Evolutionary conservation across 2,329 filamentous ascomycete genomes (phyloP), one percentile per base, ranked within the genome.

Genomic region (Fusarium musae): DNA sequence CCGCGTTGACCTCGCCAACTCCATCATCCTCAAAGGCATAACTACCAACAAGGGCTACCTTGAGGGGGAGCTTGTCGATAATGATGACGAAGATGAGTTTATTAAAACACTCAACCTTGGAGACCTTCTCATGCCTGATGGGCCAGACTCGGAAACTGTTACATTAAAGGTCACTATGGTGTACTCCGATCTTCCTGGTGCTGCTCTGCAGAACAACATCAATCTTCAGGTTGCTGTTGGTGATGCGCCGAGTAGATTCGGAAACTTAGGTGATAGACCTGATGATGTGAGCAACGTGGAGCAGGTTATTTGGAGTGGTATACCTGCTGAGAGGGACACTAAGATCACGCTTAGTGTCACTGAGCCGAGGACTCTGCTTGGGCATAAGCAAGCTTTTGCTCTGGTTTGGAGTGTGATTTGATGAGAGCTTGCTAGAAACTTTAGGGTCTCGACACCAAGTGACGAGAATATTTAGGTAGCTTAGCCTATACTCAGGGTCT

Each of bases 401-500:
- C 21, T 56, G 0, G 37, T 56, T 6, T 56, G 37, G 37, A 43
- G 52, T 42, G 37, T 56, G 8, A n/a, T 28, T 17, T 40, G 8
- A 54, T 30, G 5, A 17, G 21, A 50, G 11, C 16, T 50, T 23
- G 1, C 13, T 3, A 1, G 19, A 47, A 2, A 6, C 3, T 9
- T 16, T 11, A 2, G 26, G 19, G 8, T 11, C 6, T n/a, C 5
- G 9, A 16, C 4, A 6, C 3, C 6, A 9, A 3, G 13, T 2
- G 4, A n/a, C 0, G 3, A 3, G 2, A 16, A 4, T 6, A 8
- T 10, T 16, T 6, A 15, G 2, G 44, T 4, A 0, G 2, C 23
- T 30, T 21, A 30, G 13, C 1, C 26, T 11, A 21, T 11, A 0
- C 19, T 28, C 3, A 21, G 3, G 4, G 12, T 16, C 4, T 5